These are phyloP conservation scores for Ganoderma lucidum DNA, from an alignment of 1,284 basidiomycete species.

Conservation along the genomic window DNA sequence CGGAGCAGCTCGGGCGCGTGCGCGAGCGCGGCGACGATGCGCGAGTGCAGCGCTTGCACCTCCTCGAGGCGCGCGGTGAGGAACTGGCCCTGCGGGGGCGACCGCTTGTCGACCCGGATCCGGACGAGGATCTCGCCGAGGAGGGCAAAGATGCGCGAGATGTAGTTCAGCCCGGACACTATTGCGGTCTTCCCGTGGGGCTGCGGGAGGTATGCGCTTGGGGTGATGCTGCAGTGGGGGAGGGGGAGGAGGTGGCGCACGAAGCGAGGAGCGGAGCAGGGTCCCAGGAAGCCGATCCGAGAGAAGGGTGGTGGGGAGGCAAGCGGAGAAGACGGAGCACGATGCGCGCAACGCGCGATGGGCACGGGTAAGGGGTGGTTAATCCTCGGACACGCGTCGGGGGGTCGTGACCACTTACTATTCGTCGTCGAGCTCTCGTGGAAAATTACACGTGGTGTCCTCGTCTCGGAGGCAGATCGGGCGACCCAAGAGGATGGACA, in stretches of 20 bases:
- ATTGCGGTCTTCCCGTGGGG: conserved; percentile 84
- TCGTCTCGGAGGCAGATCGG: conserved; percentile 86
- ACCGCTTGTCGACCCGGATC: conserved; percentile 84
- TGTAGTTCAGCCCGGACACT: conserved; percentile 87
- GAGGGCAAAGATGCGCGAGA: conserved; percentile 83
- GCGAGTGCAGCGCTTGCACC: conserved; percentile 76
- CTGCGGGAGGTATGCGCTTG: conserved; percentile 80
- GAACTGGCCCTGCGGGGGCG: conserved; percentile 83
- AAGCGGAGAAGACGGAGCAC: background rate
- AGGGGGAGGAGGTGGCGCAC: background rate
- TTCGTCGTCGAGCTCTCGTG: conserved; percentile 85
- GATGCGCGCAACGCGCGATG: conserved; percentile 2
- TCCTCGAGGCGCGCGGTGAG: conserved; percentile 83
- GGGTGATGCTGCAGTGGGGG: conserved; percentile 73
- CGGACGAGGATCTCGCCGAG: conserved; percentile 85
- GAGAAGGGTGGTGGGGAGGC: conserved; percentile 23
- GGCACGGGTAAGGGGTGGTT: conserved; percentile 42
- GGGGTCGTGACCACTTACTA: conserved; percentile 62
- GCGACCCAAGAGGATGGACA: conserved; percentile 81
- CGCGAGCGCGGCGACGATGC: conserved; percentile 73
- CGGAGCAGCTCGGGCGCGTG: conserved; percentile 77
- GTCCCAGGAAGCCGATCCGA: conserved; percentile 17
- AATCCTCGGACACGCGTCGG: conserved; percentile 42
- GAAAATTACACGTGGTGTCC: conserved; percentile 87
- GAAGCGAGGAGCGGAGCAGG: conserved; percentile 17